These are phyloP conservation scores for Larix kaempferi DNA, from an alignment of 75 land plant species.

Conservation along the genomic window DNA sequence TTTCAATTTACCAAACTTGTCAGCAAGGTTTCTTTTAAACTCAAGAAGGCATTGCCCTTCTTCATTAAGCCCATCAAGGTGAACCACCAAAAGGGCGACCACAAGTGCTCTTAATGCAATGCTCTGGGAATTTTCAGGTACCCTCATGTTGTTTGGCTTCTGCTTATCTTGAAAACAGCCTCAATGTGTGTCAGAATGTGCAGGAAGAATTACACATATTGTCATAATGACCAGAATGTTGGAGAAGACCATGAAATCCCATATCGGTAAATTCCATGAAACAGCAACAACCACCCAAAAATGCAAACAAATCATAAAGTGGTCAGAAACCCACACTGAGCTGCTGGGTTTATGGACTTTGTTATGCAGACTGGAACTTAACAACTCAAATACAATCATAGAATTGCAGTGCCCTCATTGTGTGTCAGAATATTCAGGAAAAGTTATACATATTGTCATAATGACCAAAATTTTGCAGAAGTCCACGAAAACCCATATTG, in stretches of 20 bases:
- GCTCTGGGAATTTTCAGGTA: background rate
- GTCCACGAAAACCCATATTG: background rate
- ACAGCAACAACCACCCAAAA: background rate
- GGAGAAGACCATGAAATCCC: background rate
- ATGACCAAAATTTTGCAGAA: no score
- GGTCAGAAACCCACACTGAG: background rate
- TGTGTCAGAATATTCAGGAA: background rate
- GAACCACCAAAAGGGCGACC: constrained; percentile 1
- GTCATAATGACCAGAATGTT: background rate
- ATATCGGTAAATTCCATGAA: background rate
- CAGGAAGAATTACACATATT: background rate
- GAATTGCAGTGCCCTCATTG: background rate
- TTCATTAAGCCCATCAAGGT: constrained; percentile 5
- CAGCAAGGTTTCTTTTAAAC: constrained; percentile 29
- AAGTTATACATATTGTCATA: no score
- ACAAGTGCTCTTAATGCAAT: background rate
- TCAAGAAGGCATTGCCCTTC: constrained; percentile 27
- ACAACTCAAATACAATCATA: background rate
- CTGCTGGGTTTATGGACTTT: no score
- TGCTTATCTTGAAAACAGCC: background rate
- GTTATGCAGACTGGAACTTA: background rate
- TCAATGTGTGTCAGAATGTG: background rate
- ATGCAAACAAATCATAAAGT: background rate
- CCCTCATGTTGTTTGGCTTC: constrained; percentile 11
- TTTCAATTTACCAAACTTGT: constrained; percentile 16